Evolutionary conservation across 352 stramenopile species (phyloP).

Genomic region (Plasmopara viticola): DNA sequence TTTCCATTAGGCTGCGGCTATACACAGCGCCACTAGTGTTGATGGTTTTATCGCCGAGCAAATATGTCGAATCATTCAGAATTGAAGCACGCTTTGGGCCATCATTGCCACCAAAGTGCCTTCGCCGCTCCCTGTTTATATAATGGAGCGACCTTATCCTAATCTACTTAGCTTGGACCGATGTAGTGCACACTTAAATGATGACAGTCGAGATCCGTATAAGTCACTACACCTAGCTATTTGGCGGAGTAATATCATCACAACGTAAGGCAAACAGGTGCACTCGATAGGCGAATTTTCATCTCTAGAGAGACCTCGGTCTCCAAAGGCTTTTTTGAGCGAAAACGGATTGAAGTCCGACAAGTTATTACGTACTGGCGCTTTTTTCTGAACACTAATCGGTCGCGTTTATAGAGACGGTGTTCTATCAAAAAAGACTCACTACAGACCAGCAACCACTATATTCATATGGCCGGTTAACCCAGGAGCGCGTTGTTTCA

Average conservation of each 20-base stretch:
- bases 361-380: conserved; percentile 4
- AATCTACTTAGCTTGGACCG: neutral
- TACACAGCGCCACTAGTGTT: conserved; percentile 1
- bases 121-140: neutral
- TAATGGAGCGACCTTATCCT: neutral
- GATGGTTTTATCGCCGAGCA: neutral
- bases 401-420: conserved; percentile 16
- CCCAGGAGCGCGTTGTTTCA: conserved; percentile 12
- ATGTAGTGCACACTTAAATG: neutral
- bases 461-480: conserved; percentile 10
- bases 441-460: conserved; percentile 11
- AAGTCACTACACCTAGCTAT: neutral
- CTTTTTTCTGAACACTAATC: conserved; percentile 13
- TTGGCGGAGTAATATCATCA: neutral
- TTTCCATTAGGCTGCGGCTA: neutral
- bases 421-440: conserved; percentile 16
- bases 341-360: conserved; percentile 15
- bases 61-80: neutral
- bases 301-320: conserved; percentile 7
- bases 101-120: neutral
- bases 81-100: neutral
- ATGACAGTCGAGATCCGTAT: neutral
- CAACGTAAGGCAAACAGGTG: neutral
- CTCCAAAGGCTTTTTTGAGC: conserved; percentile 14
- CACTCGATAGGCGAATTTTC: conserved; percentile 2